phyloP scores from a whole-genome alignment of 139 green algal genomes.

The Tetraselmis striata region DNA sequence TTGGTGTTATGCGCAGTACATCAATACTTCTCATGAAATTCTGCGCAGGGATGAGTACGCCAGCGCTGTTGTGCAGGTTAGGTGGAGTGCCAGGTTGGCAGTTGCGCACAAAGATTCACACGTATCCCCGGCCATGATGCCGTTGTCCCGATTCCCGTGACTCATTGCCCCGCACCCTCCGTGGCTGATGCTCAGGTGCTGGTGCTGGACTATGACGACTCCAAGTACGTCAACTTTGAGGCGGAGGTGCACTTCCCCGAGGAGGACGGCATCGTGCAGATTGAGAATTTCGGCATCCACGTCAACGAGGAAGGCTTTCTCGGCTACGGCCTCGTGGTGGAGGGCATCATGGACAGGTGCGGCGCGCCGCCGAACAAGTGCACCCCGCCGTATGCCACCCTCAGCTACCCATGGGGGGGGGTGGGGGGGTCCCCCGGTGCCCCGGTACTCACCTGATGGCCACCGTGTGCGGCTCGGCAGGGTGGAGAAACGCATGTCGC shows the following conservation, averaged over 20 bases:
- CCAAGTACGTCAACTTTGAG: slow-evolving; percentile 22
- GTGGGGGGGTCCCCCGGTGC: no score
- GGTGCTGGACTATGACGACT: slow-evolving; percentile 19
- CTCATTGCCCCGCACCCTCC: no score
- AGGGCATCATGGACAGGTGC: slow-evolving; percentile 8
- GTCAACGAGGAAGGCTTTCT: slow-evolving; percentile 13
- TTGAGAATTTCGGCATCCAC: slow-evolving; percentile 24
- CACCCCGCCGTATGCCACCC: neutral
- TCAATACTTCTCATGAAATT: no score
- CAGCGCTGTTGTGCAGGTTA: no score
- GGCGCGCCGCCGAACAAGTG: neutral
- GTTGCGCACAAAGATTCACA: no score
- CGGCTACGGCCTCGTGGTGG: slow-evolving; percentile 8
- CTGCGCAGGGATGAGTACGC: no score
- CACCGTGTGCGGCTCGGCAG: neutral
- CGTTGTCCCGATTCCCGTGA: no score
- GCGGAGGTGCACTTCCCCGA: slow-evolving; percentile 23
- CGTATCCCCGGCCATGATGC: no score
- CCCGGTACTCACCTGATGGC: neutral
- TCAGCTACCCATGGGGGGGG: no score
- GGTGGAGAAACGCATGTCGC: slow-evolving; percentile 20
- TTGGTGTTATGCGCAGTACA: no score
- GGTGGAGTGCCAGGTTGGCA: no score
- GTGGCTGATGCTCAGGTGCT: no score
- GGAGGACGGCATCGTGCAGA: slow-evolving; percentile 22